Percentiles rank a stretch among this genome's conserved stretches.
Evolutionary conservation across 163 green algal species (phyloP).

Genomic region (Prototheca wickerhamii): DNA sequence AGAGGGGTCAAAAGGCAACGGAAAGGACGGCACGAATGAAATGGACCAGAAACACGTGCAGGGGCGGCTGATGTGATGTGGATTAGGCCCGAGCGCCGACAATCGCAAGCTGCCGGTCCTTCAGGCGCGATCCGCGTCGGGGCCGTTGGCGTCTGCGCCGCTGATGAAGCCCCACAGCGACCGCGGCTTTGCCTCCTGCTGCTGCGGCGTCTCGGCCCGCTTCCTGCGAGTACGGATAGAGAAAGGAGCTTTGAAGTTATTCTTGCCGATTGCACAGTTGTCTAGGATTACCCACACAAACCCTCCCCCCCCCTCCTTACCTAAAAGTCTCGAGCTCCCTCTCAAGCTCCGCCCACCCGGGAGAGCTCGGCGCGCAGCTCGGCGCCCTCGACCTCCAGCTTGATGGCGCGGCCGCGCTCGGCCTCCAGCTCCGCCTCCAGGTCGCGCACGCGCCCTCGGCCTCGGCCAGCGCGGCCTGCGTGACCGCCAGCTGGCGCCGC

Average conservation of each 20-base stretch:
- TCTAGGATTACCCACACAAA: not conserved
- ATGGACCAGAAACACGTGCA: no score
- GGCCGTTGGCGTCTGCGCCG: constrained; percentile 7
- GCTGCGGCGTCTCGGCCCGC: not conserved
- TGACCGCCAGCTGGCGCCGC: constrained; percentile 50
- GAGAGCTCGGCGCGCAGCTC: constrained; percentile 43
- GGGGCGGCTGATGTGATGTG: no score
- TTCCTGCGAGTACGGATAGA: not conserved
- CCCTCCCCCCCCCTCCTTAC: constrained; percentile 2
- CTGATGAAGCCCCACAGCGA: constrained; percentile 20
- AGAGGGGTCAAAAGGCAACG: no score
- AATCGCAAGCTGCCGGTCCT: no score
- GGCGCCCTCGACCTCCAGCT: constrained; percentile 60
- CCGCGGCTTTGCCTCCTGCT: not conserved
- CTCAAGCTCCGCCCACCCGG: constrained; percentile 48
- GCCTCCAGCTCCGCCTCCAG: constrained; percentile 20
- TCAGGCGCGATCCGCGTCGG: not conserved
- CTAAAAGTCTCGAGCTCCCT: constrained; percentile 52
- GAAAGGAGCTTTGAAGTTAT: not conserved
- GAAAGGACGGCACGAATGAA: no score
- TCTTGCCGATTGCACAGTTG: not conserved
- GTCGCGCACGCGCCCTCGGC: constrained; percentile 51
- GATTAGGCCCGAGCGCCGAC: no score
- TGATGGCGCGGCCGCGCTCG: constrained; percentile 49
- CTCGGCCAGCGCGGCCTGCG: constrained; percentile 39